Evolutionary conservation across 352 stramenopile species (phyloP).

Genomic region (Globisporangium perplexum): DNA sequence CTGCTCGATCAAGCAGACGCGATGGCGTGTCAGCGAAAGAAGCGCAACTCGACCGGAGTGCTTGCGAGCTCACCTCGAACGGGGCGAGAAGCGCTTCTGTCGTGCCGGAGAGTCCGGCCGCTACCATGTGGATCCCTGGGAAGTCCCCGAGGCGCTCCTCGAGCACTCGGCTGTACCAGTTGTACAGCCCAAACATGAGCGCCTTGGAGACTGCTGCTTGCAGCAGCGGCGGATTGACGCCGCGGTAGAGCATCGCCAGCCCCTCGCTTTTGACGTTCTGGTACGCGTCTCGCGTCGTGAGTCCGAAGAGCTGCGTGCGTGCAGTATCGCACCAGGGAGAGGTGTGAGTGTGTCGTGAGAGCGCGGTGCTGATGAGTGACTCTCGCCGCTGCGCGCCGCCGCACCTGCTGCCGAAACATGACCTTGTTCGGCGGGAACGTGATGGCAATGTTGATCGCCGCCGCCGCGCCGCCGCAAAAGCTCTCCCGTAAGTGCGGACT

Average conservation of each 20-base stretch:
- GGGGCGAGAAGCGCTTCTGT: slow-evolving; percentile 80
- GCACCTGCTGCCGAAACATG: slow-evolving; percentile 90
- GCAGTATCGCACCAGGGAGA: background rate
- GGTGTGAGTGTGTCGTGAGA: too few relatives aligned
- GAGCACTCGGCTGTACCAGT: slow-evolving; percentile 76
- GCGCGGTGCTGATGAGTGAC: too few relatives aligned
- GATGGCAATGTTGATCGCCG: slow-evolving; percentile 84
- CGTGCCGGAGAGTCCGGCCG: slow-evolving; percentile 64
- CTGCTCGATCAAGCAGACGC: slow-evolving; percentile 17
- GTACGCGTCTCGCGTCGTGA: slow-evolving; percentile 65
- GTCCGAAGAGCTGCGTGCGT: slow-evolving; percentile 55
- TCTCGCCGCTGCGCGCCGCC: background rate
- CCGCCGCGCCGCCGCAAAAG: slow-evolving; percentile 68
- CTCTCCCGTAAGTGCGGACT: slow-evolving; percentile 80
- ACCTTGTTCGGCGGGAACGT: slow-evolving; percentile 89
- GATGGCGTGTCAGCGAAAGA: too few relatives aligned
- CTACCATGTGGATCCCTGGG: slow-evolving; percentile 39
- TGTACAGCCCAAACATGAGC: slow-evolving; percentile 89
- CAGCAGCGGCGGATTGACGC: slow-evolving; percentile 78
- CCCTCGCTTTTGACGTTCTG: slow-evolving; percentile 64
- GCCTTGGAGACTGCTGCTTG: slow-evolving; percentile 85
- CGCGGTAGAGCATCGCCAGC: slow-evolving; percentile 66
- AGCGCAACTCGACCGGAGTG: too few relatives aligned
- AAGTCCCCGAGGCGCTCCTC: slow-evolving; percentile 33
- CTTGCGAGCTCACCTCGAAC: slow-evolving; percentile 55